Evolutionary conservation across 805 yeast species (phyloP).

Genomic region (Candida morakotiae): DNA sequence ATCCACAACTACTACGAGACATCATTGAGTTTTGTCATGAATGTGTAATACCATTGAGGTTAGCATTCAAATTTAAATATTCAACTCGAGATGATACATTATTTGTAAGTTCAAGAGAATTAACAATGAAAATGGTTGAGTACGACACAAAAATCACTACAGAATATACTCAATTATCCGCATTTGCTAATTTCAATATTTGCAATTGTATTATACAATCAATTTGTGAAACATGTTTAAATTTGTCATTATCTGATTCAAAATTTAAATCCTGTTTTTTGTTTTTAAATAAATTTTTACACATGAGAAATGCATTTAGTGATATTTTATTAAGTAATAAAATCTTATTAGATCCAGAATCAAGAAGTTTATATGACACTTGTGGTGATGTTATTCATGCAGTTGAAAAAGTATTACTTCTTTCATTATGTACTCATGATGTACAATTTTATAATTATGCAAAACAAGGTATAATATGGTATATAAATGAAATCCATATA

Average conservation of each 20-base stretch:
- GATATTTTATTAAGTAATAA: constrained; percentile 11
- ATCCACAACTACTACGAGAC: constrained; percentile 12
- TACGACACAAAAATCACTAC: constrained; percentile 12
- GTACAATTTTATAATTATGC: constrained; percentile 39
- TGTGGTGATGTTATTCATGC: constrained; percentile 19
- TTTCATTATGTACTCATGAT: constrained; percentile 41
- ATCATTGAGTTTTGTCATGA: constrained; percentile 20
- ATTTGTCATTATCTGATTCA: constrained; percentile 29
- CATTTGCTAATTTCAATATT: constrained; percentile 21
- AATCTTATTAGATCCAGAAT: constrained; percentile 10
- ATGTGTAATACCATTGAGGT: constrained; percentile 15
- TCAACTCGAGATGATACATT: constrained; percentile 15
- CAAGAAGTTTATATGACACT: constrained; percentile 8
- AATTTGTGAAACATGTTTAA: constrained; percentile 32
- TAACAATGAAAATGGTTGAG: constrained; percentile 27
- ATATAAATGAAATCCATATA: constrained; percentile 17
- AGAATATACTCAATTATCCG: constrained; percentile 19
- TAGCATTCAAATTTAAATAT: constrained; percentile 15
- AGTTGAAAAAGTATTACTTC: constrained; percentile 33
- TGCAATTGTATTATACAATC: constrained; percentile 30
- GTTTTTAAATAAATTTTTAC: constrained; percentile 30
- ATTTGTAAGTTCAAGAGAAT: constrained; percentile 31
- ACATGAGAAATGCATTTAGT: constrained; percentile 18
- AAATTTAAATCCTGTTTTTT: constrained; percentile 33
- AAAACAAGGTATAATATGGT: constrained; percentile 32